These are phyloP conservation scores for Pezicula carpinea DNA, from an alignment of 2,329 filamentous ascomycete species.

Conservation along the genomic window DNA sequence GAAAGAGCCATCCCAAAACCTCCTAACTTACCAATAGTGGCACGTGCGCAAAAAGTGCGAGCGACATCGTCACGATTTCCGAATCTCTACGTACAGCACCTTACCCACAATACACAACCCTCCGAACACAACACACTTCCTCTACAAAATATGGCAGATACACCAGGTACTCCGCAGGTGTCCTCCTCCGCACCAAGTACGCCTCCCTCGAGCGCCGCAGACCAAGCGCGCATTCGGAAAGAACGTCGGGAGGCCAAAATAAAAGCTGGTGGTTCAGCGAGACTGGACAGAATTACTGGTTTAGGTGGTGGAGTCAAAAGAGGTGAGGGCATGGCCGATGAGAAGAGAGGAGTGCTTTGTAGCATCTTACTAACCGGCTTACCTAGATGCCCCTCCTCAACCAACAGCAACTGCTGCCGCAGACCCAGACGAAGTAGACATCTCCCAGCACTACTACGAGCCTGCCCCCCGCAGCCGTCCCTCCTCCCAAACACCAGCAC, in stretches of 20 bases:
- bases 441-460: slow-evolving; percentile 65
- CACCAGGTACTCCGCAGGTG: slow-evolving; percentile 9
- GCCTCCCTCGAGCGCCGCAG: slow-evolving; percentile 40
- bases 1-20: too few relatives aligned
- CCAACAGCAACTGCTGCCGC: slow-evolving; percentile 34
- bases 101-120: too few relatives aligned
- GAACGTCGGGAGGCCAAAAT: slow-evolving; percentile 78
- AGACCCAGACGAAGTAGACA: slow-evolving; percentile 74
- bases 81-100: too few relatives aligned
- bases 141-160: slow-evolving; percentile 23
- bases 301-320: slow-evolving; percentile 54
- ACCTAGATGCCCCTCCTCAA: slow-evolving; percentile 30
- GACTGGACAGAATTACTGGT: slow-evolving; percentile 72
- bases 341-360: background rate
- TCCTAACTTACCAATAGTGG: too few relatives aligned
- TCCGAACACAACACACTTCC: too few relatives aligned
- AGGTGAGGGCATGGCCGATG: slow-evolving; percentile 29
- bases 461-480: slow-evolving; percentile 41
- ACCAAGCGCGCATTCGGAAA: slow-evolving; percentile 71
- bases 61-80: too few relatives aligned
- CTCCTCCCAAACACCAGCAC: slow-evolving; percentile 25
- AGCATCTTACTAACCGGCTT: slow-evolving; percentile 3
- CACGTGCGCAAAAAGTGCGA: too few relatives aligned
- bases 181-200: slow-evolving; percentile 19
- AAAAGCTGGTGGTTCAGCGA: slow-evolving; percentile 61